Conservation (phyloP, 805 yeast genomes). For the Isabelozyma gotoi region DNA sequence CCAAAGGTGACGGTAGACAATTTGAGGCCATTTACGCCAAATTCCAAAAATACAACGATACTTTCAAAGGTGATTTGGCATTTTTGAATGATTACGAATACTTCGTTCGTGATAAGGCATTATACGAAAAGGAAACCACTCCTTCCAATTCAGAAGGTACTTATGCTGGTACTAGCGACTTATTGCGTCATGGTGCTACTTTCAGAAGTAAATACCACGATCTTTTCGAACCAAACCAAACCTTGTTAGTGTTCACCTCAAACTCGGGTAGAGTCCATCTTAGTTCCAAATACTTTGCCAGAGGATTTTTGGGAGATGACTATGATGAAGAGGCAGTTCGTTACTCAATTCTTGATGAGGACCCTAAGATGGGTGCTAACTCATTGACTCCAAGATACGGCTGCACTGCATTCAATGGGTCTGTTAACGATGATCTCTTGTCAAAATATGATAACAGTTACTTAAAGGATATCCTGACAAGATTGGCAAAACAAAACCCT, state of each 20-base stretch:
- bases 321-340: slow-evolving; percentile 31
- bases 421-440: slow-evolving; percentile 21
- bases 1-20: slow-evolving; percentile 25
- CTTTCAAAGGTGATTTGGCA: slow-evolving; percentile 48
- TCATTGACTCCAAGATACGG: slow-evolving; percentile 55
- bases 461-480: slow-evolving; percentile 51
- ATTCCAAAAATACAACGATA: slow-evolving; percentile 21
- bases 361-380: slow-evolving; percentile 51
- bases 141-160: slow-evolving; percentile 42
- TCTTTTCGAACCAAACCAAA: slow-evolving; percentile 35
- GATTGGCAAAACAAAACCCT: slow-evolving; percentile 56
- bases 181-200: slow-evolving; percentile 47
- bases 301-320: slow-evolving; percentile 55
- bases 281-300: slow-evolving; percentile 55
- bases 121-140: slow-evolving; percentile 52
- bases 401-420: slow-evolving; percentile 38
- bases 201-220: slow-evolving; percentile 50
- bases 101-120: slow-evolving; percentile 36
- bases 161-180: slow-evolving; percentile 54
- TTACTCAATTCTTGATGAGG: slow-evolving; percentile 47
- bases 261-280: slow-evolving; percentile 55
- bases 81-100: slow-evolving; percentile 57
- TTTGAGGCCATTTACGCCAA: slow-evolving; percentile 26
- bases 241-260: slow-evolving; percentile 54
- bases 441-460: slow-evolving; percentile 38